phyloP scores from a whole-genome alignment of 257 asterid species.

The Buddleja alternifolia region DNA sequence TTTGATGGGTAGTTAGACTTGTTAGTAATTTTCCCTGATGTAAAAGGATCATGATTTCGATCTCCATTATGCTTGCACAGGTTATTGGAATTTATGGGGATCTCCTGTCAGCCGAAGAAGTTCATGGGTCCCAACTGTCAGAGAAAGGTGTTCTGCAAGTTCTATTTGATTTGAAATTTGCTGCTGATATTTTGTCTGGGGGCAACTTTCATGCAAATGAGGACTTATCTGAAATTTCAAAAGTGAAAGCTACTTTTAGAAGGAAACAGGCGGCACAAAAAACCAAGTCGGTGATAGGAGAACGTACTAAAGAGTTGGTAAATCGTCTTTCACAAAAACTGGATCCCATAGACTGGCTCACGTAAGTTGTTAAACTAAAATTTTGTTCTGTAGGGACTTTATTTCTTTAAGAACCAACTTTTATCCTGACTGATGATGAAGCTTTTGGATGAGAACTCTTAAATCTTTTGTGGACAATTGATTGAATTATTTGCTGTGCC shows the following conservation, averaged over 20 bases:
- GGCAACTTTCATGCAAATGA: conserved; percentile 61
- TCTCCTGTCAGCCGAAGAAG: conserved; percentile 67
- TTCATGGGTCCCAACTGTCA: conserved; percentile 56
- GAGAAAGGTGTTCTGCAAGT: conserved; percentile 92
- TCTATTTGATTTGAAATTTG: conserved; percentile 83
- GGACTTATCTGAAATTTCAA: conserved; percentile 52
- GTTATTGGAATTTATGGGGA: conserved; percentile 69
- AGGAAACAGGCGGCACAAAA: conserved; percentile 64
- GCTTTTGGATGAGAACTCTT: background rate
- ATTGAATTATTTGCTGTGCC: conserved; percentile 17
- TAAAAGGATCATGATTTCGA: conserved; percentile 15
- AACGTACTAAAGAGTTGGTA: conserved; percentile 57
- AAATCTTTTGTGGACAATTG: background rate
- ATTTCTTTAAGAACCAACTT: background rate
- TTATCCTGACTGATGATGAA: conserved; percentile 8
- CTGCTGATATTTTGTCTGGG: conserved; percentile 81
- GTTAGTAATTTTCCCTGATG: conserved; percentile 10
- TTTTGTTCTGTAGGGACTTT: background rate
- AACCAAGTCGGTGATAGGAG: conserved; percentile 59
- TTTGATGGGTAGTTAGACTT: conserved; percentile 2
- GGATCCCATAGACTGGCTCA: conserved; percentile 99
- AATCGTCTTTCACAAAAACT: conserved; percentile 68
- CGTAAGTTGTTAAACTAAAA: conserved; percentile 62
- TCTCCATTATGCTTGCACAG: conserved; percentile 45
- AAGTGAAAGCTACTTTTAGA: conserved; percentile 62